Conservation (phyloP, 306 rosid species). For the Gillenia trifoliata region DNA sequence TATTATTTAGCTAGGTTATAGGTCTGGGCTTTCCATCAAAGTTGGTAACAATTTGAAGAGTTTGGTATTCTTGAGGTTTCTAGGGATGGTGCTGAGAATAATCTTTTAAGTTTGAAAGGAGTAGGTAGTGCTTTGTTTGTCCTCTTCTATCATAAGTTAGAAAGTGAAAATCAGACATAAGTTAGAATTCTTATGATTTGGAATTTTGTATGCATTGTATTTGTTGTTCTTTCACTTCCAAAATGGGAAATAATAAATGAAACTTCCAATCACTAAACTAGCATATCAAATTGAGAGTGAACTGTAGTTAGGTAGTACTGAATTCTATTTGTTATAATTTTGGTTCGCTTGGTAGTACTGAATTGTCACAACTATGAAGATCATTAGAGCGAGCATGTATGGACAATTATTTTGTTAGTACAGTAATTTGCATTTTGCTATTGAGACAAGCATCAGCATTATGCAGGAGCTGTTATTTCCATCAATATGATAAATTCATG, state of each 20-base stretch:
- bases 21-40: not conserved
- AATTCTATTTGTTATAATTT: not conserved
- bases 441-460: not conserved
- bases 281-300: not conserved
- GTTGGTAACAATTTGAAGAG: not conserved
- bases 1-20: not conserved
- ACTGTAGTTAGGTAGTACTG: not conserved
- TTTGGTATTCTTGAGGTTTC: not conserved
- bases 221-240: not conserved
- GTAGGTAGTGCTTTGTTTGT: not conserved
- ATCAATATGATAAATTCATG: not conserved
- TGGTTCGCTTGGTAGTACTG: not conserved
- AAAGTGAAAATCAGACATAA: not conserved
- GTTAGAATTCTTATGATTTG: not conserved
- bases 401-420: not conserved
- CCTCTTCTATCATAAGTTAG: not conserved
- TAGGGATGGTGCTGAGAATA: not conserved
- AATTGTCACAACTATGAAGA: not conserved
- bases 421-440: not conserved
- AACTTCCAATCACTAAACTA: not conserved
- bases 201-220: not conserved
- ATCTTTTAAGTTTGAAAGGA: not conserved
- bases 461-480: constrained; percentile 9
- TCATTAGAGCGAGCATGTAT: not conserved
- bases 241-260: not conserved